These are phyloP conservation scores for Wilcoxina mikolae DNA, from an alignment of 495 filamentous ascomycete genomes.

Conservation along the genomic window DNA sequence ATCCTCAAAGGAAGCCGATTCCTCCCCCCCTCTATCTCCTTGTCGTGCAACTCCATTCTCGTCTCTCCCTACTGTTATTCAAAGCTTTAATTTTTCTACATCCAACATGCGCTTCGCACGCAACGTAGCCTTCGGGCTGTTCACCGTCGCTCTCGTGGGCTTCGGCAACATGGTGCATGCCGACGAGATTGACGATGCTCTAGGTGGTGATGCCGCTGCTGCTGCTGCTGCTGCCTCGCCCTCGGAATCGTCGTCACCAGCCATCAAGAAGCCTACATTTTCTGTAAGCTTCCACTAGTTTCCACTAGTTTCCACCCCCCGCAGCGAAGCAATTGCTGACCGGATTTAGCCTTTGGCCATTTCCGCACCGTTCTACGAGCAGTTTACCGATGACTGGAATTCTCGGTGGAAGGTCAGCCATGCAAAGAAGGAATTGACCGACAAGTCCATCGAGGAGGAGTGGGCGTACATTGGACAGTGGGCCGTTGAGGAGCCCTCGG, in stretches of 20 bases:
- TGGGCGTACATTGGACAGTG: constrained; percentile 97
- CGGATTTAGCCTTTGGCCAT: constrained; percentile 57
- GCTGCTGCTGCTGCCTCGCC: constrained; percentile 19
- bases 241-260: constrained; percentile 40
- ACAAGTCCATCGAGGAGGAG: constrained; percentile 72
- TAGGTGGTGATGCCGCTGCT: constrained; percentile 33
- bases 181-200: constrained; percentile 49
- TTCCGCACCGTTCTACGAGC: constrained; percentile 91
- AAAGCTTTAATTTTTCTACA: no score
- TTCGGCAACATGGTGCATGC: constrained; percentile 43
- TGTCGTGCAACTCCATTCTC: no score
- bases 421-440: constrained; percentile 76
- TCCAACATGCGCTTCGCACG: constrained; percentile 69
- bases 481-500: constrained; percentile 85
- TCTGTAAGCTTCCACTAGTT: constrained; percentile 47
- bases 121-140: constrained; percentile 47
- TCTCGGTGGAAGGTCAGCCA: constrained; percentile 81
- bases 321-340: no score
- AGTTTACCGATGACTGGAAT: constrained; percentile 95
- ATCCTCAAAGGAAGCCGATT: no score
- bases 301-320: no score
- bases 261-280: constrained; percentile 62
- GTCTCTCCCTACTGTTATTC: not conserved
- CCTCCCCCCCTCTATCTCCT: no score
- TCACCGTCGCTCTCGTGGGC: constrained; percentile 56